Conservation (phyloP, 106 monocot genomes). For the Acorus calamus region DNA sequence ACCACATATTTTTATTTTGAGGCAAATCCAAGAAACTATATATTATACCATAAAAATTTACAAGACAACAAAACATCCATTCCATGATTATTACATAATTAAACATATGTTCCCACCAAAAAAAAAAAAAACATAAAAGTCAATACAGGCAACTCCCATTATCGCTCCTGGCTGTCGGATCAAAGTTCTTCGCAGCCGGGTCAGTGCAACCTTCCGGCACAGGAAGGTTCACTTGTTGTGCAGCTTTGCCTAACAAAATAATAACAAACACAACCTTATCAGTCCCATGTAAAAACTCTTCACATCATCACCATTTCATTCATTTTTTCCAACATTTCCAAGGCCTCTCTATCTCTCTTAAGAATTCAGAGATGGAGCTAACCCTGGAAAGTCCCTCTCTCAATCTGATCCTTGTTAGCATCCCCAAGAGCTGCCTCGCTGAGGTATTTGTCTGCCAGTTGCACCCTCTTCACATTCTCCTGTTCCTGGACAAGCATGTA, state of each 20-base stretch:
- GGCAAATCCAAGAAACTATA: no score
- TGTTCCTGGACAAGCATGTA: slow-evolving; percentile 92
- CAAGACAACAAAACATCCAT: no score
- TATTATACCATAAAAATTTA: no score
- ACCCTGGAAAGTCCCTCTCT: slow-evolving; percentile 64
- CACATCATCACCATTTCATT: background rate
- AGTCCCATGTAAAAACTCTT: no score
- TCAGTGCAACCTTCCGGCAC: slow-evolving; percentile 65
- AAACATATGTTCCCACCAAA: no score
- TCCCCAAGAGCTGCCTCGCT: slow-evolving; percentile 88
- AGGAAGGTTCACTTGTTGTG: slow-evolving; percentile 48
- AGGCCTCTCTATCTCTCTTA: background rate
- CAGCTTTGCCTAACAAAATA: slow-evolving; percentile 44
- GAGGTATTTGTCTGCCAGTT: slow-evolving; percentile 87
- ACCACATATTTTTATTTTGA: no score
- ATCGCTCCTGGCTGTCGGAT: slow-evolving; percentile 72
- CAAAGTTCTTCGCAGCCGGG: slow-evolving; percentile 36
- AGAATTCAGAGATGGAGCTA: slow-evolving; percentile 12
- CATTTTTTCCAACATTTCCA: no score
- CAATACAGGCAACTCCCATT: slow-evolving; percentile 53
- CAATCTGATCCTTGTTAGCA: slow-evolving; percentile 73
- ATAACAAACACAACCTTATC: background rate
- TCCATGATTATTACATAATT: no score
- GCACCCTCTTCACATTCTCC: slow-evolving; percentile 99
- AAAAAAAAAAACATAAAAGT: background rate